phyloP scores from a whole-genome alignment of 495 filamentous ascomycete genomes.

The Antarctomyces pellizariae region DNA sequence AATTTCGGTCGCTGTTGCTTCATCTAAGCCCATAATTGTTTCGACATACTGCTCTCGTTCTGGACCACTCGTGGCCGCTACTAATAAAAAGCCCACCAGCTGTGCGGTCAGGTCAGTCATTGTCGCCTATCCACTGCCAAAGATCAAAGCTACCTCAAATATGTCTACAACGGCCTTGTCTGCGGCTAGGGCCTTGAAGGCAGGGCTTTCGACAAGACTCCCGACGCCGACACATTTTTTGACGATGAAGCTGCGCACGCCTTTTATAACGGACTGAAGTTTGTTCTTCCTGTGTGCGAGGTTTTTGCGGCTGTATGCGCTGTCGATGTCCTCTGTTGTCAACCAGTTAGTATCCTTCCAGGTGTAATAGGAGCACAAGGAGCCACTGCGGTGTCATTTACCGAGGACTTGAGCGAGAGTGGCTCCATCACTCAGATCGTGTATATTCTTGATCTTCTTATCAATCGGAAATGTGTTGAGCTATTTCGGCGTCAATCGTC shows the following conservation, averaged over 20 bases:
- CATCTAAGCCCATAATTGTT: slow-evolving; percentile 23
- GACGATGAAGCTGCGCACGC: slow-evolving; percentile 39
- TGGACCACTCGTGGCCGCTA: slow-evolving; percentile 34
- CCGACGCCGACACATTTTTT: slow-evolving; percentile 26
- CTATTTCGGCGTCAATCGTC: slow-evolving; percentile 5
- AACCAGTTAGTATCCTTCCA: slow-evolving; percentile 4
- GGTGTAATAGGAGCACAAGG: neutral
- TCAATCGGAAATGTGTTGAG: slow-evolving; percentile 10
- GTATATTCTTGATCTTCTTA: slow-evolving; percentile 14
- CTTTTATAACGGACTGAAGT: slow-evolving; percentile 44
- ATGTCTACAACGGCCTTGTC: slow-evolving; percentile 9
- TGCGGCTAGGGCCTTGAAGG: slow-evolving; percentile 35
- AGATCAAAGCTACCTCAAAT: slow-evolving; percentile 7
- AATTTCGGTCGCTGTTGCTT: slow-evolving; percentile 21
- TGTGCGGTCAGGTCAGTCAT: slow-evolving; percentile 19
- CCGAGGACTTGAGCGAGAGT: slow-evolving; percentile 39
- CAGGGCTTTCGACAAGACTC: slow-evolving; percentile 24
- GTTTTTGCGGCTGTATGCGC: slow-evolving; percentile 39
- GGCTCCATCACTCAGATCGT: slow-evolving; percentile 52
- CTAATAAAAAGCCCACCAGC: slow-evolving; percentile 38
- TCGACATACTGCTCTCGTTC: slow-evolving; percentile 29
- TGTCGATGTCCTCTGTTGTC: slow-evolving; percentile 32
- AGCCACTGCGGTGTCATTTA: slow-evolving; percentile 23
- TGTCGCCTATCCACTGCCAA: neutral
- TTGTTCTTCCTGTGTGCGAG: slow-evolving; percentile 31